A percentile compares a stretch with the other conserved stretches of the same genome.
Conservation (phyloP, 202 grass and related monocot genomes). For the Dendrocalamus latiflorus region DNA sequence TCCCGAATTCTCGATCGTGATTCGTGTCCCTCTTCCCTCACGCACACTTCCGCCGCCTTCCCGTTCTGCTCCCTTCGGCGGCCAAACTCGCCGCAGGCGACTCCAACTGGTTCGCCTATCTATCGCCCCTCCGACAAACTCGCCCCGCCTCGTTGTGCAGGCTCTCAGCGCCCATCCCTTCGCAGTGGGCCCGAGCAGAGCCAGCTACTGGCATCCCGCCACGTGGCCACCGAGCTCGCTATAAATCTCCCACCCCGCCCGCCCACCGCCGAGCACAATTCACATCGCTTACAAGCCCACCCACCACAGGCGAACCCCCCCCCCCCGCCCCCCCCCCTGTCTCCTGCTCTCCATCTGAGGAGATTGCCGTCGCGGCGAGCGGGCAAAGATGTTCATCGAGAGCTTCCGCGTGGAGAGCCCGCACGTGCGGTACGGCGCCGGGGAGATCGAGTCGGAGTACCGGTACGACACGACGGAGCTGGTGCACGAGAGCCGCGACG, state of each 20-base stretch:
- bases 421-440: conserved; percentile 64
- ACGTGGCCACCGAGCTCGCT: conserved; percentile 6
- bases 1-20: background rate
- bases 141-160: background rate
- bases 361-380: background rate
- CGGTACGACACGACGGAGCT: conserved; percentile 90
- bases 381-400: conserved; percentile 73
- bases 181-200: no score
- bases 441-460: conserved; percentile 84
- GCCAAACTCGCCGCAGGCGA: background rate
- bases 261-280: background rate
- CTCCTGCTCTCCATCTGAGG: background rate
- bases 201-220: background rate
- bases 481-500: conserved; percentile 79
- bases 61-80: background rate
- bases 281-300: background rate
- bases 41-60: background rate
- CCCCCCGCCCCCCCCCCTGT: background rate
- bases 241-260: conserved; percentile 13
- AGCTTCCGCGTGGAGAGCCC: conserved; percentile 97
- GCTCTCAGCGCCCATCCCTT: background rate
- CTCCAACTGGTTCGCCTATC: background rate
- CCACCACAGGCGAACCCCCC: background rate
- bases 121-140: background rate
- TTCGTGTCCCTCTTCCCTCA: no score